phyloP scores from a whole-genome alignment of 2,329 filamentous ascomycete species.

The Trichoderma sp. region DNA sequence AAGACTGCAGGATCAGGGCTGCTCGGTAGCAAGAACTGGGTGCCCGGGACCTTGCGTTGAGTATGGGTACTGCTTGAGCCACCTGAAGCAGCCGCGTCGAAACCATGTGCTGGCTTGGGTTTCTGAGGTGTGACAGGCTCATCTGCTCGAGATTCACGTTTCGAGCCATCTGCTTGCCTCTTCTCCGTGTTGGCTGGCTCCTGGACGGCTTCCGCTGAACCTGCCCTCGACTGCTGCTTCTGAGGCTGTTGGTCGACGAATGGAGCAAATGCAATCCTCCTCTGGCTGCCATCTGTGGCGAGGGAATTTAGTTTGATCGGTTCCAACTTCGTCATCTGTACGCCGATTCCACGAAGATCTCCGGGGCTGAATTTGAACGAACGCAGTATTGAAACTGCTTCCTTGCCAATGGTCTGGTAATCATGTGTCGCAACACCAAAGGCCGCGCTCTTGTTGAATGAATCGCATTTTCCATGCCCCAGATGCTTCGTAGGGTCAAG shows the following conservation, averaged over 20 bases:
- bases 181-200: constrained; percentile 42
- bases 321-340: constrained; percentile 93
- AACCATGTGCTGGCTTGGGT: constrained; percentile 55
- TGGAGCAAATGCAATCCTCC: constrained; percentile 70
- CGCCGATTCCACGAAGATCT: constrained; percentile 86
- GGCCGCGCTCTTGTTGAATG: constrained; percentile 81
- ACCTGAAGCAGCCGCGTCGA: constrained; percentile 52
- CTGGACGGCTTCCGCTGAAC: constrained; percentile 56
- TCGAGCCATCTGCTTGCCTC: constrained; percentile 37
- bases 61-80: constrained; percentile 60
- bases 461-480: constrained; percentile 93
- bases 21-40: constrained; percentile 87
- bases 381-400: constrained; percentile 81
- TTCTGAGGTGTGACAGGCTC: constrained; percentile 58
- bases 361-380: constrained; percentile 84
- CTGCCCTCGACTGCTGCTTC: constrained; percentile 46
- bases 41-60: constrained; percentile 77
- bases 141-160: constrained; percentile 58
- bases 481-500: constrained; percentile 90
- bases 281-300: constrained; percentile 75
- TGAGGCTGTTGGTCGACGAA: constrained; percentile 46
- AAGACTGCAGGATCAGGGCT: constrained; percentile 82
- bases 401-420: constrained; percentile 70
- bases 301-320: constrained; percentile 64
- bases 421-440: constrained; percentile 85